Base-by-base conservation (phyloP, 2,329 filamentous ascomycete species). In the Fusarium clavum region DNA sequence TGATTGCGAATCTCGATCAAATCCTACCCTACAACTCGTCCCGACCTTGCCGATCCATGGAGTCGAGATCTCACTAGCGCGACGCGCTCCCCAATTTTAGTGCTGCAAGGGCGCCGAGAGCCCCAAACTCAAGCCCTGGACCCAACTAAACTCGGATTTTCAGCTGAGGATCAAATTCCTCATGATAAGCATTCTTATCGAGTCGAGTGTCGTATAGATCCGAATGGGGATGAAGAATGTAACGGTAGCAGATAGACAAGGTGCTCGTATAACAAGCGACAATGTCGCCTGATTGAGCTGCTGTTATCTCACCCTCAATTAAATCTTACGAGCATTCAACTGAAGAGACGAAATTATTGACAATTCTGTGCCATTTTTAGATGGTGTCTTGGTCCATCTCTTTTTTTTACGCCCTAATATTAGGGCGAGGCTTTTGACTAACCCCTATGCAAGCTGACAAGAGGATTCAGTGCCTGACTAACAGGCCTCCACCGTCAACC, bases 381-480 rank as follows among this genome's bases (percentile, higher is more conserved):
- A 38, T n/a, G 34, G 34, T 38, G 34, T 38, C 34, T 38, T 38
- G 34, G 18, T 38, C 18, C 34, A 38, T 38, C 10, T 38, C 34
- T 38, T n/a, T 38, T 11, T 11, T 38, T 38, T 38, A 10, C 34
- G 18, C 34, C 18, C 34, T 38, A 38, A 38, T 7, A 6, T 38
- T 38, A 38, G 34, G 34, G 34, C 34, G 34, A n/a, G 34, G 18
- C 34, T 38, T 38, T 38, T 12, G 18, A n/a, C 16, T 47, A 12
- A 27, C n/a, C n/a, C 30, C 12, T 48, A 29, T 30, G 20, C 18
- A 20, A 63, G 61, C 48, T 46, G 61, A 30, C 12, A n/a, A 27
- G 34, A 66, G 43, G 30, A 49, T 41, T 44, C 34, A 22, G 63
- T 66, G 25, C 62, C 62, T 65, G 47, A 40, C 55, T 66, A 66